A percentile compares a stretch with the other conserved stretches of the same genome.
These are phyloP conservation scores for Melanogaster broomeanus DNA, from an alignment of 768 basidiomycete species.

Conservation along the genomic window DNA sequence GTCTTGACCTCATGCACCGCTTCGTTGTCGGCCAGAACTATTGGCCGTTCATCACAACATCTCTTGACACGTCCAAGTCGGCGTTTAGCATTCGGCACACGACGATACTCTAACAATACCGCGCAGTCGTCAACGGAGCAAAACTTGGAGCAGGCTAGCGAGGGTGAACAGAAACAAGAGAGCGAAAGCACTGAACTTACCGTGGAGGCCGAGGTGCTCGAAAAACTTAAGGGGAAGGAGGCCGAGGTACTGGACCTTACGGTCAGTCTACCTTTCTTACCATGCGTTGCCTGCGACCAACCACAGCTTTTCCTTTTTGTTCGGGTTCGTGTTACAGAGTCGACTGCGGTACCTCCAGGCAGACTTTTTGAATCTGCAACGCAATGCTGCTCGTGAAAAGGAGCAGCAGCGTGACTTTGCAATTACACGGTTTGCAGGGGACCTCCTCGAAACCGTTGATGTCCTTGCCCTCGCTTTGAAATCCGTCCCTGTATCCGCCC, in stretches of 20 bases:
- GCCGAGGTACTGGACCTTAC: conserved; percentile 82
- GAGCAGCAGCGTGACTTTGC: conserved; percentile 92
- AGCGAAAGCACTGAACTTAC: conserved; percentile 26
- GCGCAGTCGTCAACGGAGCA: conserved; percentile 29
- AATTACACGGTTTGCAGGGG: conserved; percentile 87
- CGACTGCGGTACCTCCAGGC: conserved; percentile 91
- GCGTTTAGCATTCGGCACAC: conserved; percentile 26
- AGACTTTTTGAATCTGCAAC: conserved; percentile 93
- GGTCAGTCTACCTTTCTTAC: conserved; percentile 46
- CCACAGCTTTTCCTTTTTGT: conserved; percentile 6
- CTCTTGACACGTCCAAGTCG: conserved; percentile 27
- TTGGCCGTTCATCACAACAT: conserved; percentile 40
- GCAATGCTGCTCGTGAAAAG: conserved; percentile 88
- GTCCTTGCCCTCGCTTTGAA: conserved; percentile 84
- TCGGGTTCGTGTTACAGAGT: conserved; percentile 49
- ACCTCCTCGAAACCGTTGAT: conserved; percentile 88
- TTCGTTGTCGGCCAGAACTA: conserved; percentile 51
- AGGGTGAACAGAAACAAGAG: conserved; percentile 16
- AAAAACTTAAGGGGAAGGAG: conserved; percentile 79
- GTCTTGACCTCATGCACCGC: conserved; percentile 61
- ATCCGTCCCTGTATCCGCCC: conserved; percentile 61
- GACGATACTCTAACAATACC: conserved; percentile 64
- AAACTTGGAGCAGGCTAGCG: conserved; percentile 24
- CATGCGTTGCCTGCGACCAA: conserved; percentile 1
- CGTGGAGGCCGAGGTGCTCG: conserved; percentile 37